Evolutionary conservation across 371 early-diverging fungal genomes (phyloP).

Genomic region (Mortierella sp.): DNA sequence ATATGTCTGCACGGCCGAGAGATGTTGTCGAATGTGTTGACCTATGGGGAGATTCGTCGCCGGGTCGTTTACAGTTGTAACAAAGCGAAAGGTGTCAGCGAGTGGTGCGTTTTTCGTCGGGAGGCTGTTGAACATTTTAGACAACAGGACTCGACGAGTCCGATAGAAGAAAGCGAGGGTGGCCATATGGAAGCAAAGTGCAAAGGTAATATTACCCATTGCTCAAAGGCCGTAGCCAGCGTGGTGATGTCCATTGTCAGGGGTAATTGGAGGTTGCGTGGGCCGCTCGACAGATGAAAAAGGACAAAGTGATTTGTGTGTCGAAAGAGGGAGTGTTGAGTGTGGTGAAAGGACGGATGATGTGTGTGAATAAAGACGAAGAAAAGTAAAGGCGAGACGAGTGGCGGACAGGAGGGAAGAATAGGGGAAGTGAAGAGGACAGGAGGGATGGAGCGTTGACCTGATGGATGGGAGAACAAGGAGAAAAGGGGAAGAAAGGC

Average conservation of each 20-base stretch:
- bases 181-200: neutral
- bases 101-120: neutral
- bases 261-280: constrained; percentile 5
- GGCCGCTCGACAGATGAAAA: neutral
- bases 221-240: constrained; percentile 48
- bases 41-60: constrained; percentile 58
- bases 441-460: neutral
- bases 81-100: neutral
- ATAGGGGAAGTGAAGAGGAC: neutral
- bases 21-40: constrained; percentile 80
- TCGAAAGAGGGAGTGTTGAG: neutral
- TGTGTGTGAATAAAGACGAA: neutral
- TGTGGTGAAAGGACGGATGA: neutral
- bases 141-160: no score
- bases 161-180: neutral
- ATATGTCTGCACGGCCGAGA: constrained; percentile 71
- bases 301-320: neutral
- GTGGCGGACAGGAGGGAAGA: neutral
- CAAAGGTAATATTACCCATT: constrained; percentile 37
- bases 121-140: neutral
- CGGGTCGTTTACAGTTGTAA: no score
- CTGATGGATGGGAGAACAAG: neutral
- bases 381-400: neutral
- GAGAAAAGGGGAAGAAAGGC: neutral
- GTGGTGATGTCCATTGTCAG: constrained; percentile 28